Evolutionary conservation across 1,284 basidiomycete genomes (phyloP), one percentile per base, ranked within the genome.

Genomic region (Cutaneotrichosporon cyanovorans): DNA sequence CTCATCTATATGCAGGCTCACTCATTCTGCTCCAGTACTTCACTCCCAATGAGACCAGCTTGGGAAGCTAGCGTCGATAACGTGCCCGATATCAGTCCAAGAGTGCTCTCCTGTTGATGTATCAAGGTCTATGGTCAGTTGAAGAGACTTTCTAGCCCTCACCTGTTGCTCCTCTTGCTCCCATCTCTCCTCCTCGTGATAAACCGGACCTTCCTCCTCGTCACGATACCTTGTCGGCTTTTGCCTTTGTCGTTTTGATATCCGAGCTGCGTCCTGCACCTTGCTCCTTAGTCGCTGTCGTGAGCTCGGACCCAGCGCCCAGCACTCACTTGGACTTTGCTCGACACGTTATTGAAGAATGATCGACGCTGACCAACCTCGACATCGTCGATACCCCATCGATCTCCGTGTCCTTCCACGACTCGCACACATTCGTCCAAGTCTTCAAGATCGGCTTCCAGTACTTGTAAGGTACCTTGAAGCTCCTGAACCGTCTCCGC

Each of bases 361-460:
- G 74, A 76, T 46, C 85, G 76, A 42, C 89, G 76, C 47, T 80
- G 75, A 38, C 76, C 73, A 8, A 93, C 83, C 62, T 92, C 87
- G 21, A 69, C 61, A 34, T 83, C 80, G 38, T 81, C 79, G 33
- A 93, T 75, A 2, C 87, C 86, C 69, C 91, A 91, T 65, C 84
- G 75, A n/a, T 84, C 79, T 5, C 87, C 83, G 32, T 84, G 86
- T 0, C 80, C 82, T 19, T 81, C 79, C 57, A 91, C 87, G 5
- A 86, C 85, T 78, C 80, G 81, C 22, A 93, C 87, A 57, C 86
- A 88, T 62, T 89, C 87, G 44, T 91, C 88, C 18, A 93, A 71
- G 61, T 89, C 88, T 51, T 89, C 85, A 22, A 91, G 65, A 71
- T 93, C 89, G 0, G 84, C 81, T 62, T 89, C 85, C 25, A 93